These are phyloP conservation scores for Protomyces inundatus DNA, from an alignment of 1,139 yeast species.

Conservation along the genomic window DNA sequence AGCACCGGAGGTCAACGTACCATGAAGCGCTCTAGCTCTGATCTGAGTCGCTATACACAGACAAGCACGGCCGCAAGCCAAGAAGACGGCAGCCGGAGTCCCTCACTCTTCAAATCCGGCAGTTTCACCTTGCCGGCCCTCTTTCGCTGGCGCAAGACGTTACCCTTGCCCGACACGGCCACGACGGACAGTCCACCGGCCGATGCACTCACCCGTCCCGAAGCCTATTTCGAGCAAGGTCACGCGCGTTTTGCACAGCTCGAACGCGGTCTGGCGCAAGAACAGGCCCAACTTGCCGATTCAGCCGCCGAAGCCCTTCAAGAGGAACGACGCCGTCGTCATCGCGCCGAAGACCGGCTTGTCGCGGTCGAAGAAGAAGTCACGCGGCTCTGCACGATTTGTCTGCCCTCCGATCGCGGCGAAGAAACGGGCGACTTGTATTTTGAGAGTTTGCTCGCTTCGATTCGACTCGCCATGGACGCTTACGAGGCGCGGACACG, in stretches of 20 bases:
- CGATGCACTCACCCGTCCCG: background rate
- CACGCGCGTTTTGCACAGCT: background rate
- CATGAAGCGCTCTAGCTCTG: slow-evolving; percentile 17
- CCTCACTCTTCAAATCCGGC: background rate
- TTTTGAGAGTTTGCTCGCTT: slow-evolving; percentile 4
- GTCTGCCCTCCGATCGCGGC: slow-evolving; percentile 18
- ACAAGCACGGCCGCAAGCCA: background rate
- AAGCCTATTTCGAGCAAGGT: background rate
- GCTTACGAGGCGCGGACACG: slow-evolving; percentile 13
- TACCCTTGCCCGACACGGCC: background rate
- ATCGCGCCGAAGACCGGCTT: slow-evolving; percentile 18
- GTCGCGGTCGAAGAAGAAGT: slow-evolving; percentile 17
- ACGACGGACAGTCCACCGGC: background rate
- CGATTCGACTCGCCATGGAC: slow-evolving; percentile 11
- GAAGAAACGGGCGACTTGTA: slow-evolving; percentile 20
- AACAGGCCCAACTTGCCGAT: background rate
- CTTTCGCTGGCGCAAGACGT: background rate
- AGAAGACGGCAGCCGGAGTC: background rate
- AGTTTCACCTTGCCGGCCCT: background rate
- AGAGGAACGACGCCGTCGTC: slow-evolving; percentile 16
- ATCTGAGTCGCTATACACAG: slow-evolving; percentile 6
- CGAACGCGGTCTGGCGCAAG: background rate
- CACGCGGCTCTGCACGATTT: slow-evolving; percentile 11
- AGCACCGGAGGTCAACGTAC: background rate
- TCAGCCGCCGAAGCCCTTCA: slow-evolving; percentile 1